Conservation (phyloP, 805 yeast genomes). For the Hermanozyma aechmeae region DNA sequence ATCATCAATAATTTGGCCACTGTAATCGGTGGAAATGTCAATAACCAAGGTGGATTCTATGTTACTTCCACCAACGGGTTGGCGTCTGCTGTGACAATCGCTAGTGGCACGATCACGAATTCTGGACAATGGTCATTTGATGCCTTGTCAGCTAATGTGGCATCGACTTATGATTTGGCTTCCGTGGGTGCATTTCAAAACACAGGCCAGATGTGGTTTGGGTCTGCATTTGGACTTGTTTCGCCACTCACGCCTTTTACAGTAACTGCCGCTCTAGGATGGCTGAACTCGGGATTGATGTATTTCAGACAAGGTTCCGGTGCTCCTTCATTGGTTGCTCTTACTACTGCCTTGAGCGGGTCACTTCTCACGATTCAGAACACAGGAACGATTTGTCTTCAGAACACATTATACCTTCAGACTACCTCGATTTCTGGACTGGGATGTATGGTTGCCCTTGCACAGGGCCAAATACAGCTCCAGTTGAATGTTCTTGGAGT, state of each 20-base stretch:
- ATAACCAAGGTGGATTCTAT: constrained; percentile 4
- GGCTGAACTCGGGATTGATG: neutral
- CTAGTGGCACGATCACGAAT: neutral
- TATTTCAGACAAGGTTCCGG: neutral
- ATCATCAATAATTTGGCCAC: constrained; percentile 4
- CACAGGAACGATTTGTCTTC: constrained; percentile 19
- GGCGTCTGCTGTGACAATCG: constrained; percentile 1
- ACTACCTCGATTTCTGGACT: constrained; percentile 12
- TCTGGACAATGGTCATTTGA: neutral
- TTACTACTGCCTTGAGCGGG: no score
- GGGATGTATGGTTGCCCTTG: constrained; percentile 13
- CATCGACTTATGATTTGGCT: neutral
- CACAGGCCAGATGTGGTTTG: neutral
- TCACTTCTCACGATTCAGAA: constrained; percentile 10
- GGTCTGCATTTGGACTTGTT: neutral
- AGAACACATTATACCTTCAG: constrained; percentile 14
- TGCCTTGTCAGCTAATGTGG: neutral
- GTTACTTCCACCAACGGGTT: constrained; percentile 3
- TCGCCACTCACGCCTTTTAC: neutral
- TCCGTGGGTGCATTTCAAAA: neutral
- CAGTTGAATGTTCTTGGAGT: neutral
- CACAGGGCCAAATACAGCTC: neutral
- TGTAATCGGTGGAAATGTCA: constrained; percentile 1
- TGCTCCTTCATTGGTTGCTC: neutral
- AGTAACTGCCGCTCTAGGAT: neutral